Evolutionary conservation across 177 flowering plant species (phyloP).

Genomic region (Telopea speciosissima): DNA sequence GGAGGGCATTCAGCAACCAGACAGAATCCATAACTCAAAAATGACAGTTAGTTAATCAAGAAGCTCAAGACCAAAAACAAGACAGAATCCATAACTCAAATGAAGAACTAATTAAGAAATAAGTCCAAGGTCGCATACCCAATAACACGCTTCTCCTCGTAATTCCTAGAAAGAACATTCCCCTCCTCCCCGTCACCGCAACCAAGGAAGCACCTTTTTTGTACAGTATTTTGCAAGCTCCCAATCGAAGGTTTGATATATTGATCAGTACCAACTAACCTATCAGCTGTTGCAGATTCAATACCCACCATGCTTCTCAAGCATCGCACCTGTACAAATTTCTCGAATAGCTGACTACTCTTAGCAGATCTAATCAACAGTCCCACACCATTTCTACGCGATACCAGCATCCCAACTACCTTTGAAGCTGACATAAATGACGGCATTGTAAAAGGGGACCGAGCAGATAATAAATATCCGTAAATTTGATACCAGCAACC

Average conservation of each 20-base stretch:
- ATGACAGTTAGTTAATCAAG: too few species aligned
- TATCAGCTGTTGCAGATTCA: conserved; percentile 12
- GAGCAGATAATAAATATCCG: too few species aligned
- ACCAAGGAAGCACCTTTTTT: conserved; percentile 61
- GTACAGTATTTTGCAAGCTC: conserved; percentile 18
- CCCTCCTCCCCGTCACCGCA: conserved; percentile 81
- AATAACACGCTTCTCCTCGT: conserved; percentile 61
- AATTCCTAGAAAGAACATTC: conserved; percentile 48
- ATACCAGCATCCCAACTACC: conserved; percentile 32
- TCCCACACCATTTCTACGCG: conserved; percentile 22
- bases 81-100: too few species aligned
- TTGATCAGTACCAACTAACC: conserved; percentile 7
- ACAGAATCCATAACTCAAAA: too few species aligned
- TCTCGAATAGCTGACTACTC: conserved; percentile 9
- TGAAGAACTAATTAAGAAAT: too few species aligned
- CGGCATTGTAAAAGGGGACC: conserved; percentile 23
- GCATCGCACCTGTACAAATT: conserved; percentile 20
- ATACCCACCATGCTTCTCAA: conserved; percentile 38
- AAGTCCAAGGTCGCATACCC: conserved; percentile 40
- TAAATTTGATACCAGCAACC: too few species aligned
- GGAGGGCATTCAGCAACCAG: too few species aligned
- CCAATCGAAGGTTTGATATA: conserved; percentile 9
- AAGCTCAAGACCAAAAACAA: too few species aligned
- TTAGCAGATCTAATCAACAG: conserved; percentile 17
- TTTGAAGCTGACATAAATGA: conserved; percentile 34